phyloP scores from a whole-genome alignment of 169 alveolate genomes.

The Cryptosporidium baileyi region DNA sequence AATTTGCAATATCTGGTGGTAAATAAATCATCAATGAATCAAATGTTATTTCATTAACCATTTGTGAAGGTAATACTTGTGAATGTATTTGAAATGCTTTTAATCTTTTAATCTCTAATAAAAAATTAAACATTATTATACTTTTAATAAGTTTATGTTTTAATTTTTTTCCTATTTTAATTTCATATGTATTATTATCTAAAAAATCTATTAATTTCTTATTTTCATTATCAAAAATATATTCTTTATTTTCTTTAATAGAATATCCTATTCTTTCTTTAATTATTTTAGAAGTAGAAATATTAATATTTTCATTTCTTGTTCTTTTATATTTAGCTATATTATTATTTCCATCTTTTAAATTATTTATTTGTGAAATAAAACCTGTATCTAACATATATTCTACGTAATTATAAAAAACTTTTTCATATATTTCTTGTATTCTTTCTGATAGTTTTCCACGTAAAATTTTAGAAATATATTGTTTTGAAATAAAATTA shows the following conservation, averaged over 20 bases:
- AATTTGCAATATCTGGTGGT: slow-evolving; percentile 66
- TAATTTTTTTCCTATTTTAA: neutral
- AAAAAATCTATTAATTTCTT: no score
- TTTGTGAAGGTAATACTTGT: neutral
- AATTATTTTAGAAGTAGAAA: slow-evolving; percentile 6
- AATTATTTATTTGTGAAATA: neutral
- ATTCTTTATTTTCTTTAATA: neutral
- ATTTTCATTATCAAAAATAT: neutral
- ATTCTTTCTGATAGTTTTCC: slow-evolving; percentile 21
- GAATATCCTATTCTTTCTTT: no score
- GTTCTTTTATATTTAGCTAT: no score
- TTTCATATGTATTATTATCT: neutral
- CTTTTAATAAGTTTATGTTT: neutral
- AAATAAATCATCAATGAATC: neutral
- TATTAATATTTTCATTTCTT: no score
- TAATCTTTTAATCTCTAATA: slow-evolving; percentile 27
- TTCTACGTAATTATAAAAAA: slow-evolving; percentile 6
- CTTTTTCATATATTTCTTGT: slow-evolving; percentile 31
- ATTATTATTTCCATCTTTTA: neutral
- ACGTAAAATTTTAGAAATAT: slow-evolving; percentile 25
- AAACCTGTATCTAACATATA: neutral
- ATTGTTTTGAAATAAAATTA: neutral
- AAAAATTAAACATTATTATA: slow-evolving; percentile 29
- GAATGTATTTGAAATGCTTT: slow-evolving; percentile 19
- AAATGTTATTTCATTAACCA: neutral